Base-by-base conservation (phyloP, 495 filamentous ascomycete genomes). In the Aspergillus panamensis region DNA sequence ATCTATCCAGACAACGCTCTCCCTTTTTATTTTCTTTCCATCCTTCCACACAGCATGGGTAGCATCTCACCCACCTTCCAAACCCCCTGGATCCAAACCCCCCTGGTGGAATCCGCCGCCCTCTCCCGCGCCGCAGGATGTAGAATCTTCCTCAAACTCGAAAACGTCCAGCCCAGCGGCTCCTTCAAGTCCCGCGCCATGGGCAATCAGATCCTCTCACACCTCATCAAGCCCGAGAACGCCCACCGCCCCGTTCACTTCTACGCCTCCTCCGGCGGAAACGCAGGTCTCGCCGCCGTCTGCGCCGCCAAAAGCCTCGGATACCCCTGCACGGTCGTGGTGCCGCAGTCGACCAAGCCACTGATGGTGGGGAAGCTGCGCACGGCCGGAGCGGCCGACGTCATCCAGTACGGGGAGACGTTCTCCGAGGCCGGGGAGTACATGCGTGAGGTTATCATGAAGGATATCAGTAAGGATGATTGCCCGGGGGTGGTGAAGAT, bases 171-270 rank as follows among this genome's bases (percentile, higher is more conserved):
- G 64, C 93, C 94, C 5, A 88, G 89, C 5, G 92, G 91, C 45
- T 95, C 91, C 9, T 98, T 97, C 85, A 98, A 97, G 73, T 96
- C 92, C 31, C 86, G 85, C 66, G 93, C 89, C 16, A 84, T 97
- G 60, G 93, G 92, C 60, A 83, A 89, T 71, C 82, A 92, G 66
- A 85, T 93, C 73, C 82, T 86, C 44, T 77, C 74, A 13, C 73
- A 82, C 57, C 77, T 86, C 57, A 66, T 73, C 59, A 69, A 76
- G 32, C 73, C 73, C 14, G 73, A 72, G 48, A 65, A 71, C 51
- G 45, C 58, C 45, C 68, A 67, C 53, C 62, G 65, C 17, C 60
- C 68, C 19, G 73, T 85, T 6, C 91, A 93, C 71, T 96, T 97
- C 84, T 96, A 89, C 78, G 90, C 83, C 72, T 90, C 86, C 48